Evolutionary conservation across 331 rosid genomes (phyloP), one percentile per base, ranked within the genome.

Genomic region (Telfairia occidentalis): DNA sequence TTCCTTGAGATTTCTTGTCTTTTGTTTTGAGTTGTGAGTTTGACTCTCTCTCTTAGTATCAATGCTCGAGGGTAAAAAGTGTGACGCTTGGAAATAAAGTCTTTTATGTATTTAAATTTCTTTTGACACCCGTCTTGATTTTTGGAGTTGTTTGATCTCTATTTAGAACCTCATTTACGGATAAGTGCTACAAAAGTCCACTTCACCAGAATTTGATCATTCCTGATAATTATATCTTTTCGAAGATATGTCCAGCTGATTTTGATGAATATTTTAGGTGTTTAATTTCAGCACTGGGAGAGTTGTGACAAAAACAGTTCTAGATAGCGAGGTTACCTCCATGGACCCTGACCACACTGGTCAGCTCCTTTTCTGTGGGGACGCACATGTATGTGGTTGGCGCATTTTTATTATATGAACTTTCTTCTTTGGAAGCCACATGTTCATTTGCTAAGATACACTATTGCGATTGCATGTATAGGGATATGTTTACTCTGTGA

Each of bases 291-390:
- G 98, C 89, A 94, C 98, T 0, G 97, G 98, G 59, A 89, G 98
- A 90, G 72, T 83, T 75, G 82, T 94, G 81, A 88, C 88, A 84
- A 91, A 87, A 82, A 71, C 85, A 54, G 81, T 82, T 50, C 86
- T 91, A 78, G 96, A 87, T 77, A 75, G 96, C 82, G 96, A 86
- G 87, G 96, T 90, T 79, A 91, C 97, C 46, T 74, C 98, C 55
- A 87, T 94, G 97, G 98, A 94, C 82, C 90, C 87, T 49, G 96
- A 92, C 83, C 97, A 94, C 86, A 88, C 98, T 40, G 98, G 98
- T 60, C 86, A 88, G 79, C 86, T 94, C 84, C 71, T 94, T 78
- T 94, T 94, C 86, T 94, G 97, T 77, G 98, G 98, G 63, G 98
- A 94, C 82, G 89, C 83, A 21, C 80, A 76, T 89, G 98, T 94